These are phyloP conservation scores for Stylonectria norvegica DNA, from an alignment of 2,329 filamentous ascomycete species.

Conservation along the genomic window DNA sequence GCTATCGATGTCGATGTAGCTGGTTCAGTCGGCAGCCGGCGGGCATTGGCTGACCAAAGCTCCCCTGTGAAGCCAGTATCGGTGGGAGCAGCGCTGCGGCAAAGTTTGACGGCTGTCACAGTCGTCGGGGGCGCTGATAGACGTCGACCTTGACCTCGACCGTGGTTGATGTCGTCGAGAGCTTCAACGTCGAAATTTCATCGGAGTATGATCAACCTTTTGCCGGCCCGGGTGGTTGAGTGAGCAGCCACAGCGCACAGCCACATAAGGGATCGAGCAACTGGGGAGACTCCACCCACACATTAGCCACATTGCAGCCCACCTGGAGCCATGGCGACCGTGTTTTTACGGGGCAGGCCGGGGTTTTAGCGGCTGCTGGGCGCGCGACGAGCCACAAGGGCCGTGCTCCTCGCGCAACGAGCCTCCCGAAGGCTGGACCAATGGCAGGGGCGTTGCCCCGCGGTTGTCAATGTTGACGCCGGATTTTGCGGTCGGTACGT, in stretches of 20 bases:
- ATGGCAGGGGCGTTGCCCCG: slow-evolving; percentile 51
- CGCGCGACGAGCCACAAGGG: slow-evolving; percentile 30
- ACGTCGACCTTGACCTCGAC: slow-evolving; percentile 18
- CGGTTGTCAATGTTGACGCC: slow-evolving; percentile 53
- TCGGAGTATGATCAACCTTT: slow-evolving; percentile 27
- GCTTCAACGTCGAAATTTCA: slow-evolving; percentile 25
- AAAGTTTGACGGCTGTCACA: slow-evolving; percentile 1
- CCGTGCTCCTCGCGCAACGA: slow-evolving; percentile 16
- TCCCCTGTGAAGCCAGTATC: slow-evolving; percentile 7
- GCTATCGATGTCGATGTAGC: slow-evolving; percentile 11
- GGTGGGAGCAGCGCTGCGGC: slow-evolving; percentile 7
- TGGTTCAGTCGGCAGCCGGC: slow-evolving; percentile 5
- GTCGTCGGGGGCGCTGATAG: slow-evolving; percentile 13
- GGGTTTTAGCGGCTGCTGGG: slow-evolving; percentile 5
- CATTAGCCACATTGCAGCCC: too few relatives aligned
- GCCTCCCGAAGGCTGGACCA: slow-evolving; percentile 34
- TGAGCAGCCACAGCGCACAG: slow-evolving; percentile 26
- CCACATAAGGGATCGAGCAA: too few relatives aligned
- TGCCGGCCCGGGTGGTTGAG: slow-evolving; percentile 13
- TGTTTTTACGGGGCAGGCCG: background rate
- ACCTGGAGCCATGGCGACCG: background rate
- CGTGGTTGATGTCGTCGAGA: slow-evolving; percentile 12
- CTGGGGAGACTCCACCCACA: too few relatives aligned
- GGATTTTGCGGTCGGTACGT: slow-evolving; percentile 20
- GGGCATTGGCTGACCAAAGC: slow-evolving; percentile 9